These are phyloP conservation scores for Globisporangium ultimum DNA, from an alignment of 352 stramenopile species.

Conservation along the genomic window DNA sequence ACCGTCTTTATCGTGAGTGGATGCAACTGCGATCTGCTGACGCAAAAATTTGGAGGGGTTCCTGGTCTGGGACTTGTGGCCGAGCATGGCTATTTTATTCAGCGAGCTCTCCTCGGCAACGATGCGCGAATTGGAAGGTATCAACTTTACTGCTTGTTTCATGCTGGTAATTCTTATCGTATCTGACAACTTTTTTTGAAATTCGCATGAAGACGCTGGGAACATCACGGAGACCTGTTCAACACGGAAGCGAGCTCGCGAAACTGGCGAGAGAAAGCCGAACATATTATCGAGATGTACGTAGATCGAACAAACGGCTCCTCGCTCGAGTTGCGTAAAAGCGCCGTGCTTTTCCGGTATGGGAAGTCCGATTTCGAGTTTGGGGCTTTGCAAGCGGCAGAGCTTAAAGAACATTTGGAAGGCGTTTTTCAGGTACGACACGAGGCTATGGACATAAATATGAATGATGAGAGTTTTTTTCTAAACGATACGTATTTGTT, in stretches of 20 bases:
- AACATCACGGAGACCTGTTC: slow-evolving; percentile 65
- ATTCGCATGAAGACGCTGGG: slow-evolving; percentile 34
- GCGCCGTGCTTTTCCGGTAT: slow-evolving; percentile 98
- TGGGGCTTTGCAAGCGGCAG: slow-evolving; percentile 94
- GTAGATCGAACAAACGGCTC: slow-evolving; percentile 97
- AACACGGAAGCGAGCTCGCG: slow-evolving; percentile 47
- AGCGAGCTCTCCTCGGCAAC: slow-evolving; percentile 53
- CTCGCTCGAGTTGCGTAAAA: slow-evolving; percentile 97
- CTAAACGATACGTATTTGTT: too few relatives aligned
- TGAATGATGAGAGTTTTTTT: too few relatives aligned
- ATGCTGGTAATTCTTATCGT: too few relatives aligned
- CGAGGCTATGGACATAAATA: too few relatives aligned
- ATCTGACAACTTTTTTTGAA: too few relatives aligned
- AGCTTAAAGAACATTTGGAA: slow-evolving; percentile 97
- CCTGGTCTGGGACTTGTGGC: slow-evolving; percentile 95
- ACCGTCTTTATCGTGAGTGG: slow-evolving; percentile 98
- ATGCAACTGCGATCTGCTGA: slow-evolving; percentile 95
- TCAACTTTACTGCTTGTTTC: not conserved
- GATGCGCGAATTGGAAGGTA: slow-evolving; percentile 60
- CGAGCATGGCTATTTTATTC: slow-evolving; percentile 98
- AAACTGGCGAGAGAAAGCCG: slow-evolving; percentile 93
- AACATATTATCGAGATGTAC: slow-evolving; percentile 97
- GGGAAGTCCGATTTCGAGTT: slow-evolving; percentile 98
- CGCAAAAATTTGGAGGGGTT: slow-evolving; percentile 92
- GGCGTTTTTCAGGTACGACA: slow-evolving; percentile 75